Conservation (phyloP, 1,139 yeast species). For the Lodderomyces theae region DNA sequence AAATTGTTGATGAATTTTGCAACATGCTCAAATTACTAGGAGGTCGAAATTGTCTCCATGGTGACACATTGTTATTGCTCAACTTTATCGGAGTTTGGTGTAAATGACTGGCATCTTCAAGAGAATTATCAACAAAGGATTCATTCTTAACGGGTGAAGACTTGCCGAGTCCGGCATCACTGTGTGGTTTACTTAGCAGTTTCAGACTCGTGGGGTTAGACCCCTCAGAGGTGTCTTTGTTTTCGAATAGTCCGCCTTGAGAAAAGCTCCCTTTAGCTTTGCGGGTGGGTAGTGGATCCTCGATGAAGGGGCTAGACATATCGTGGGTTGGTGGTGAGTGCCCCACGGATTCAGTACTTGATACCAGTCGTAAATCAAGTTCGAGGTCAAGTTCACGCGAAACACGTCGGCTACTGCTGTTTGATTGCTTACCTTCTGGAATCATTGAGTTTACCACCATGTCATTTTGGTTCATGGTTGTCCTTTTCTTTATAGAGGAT, state of each 20-base stretch:
- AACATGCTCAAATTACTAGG: not conserved
- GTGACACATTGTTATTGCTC: constrained; percentile 16
- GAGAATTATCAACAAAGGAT: constrained; percentile 1
- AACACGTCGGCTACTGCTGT: not conserved
- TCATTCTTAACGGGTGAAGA: not conserved
- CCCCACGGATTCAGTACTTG: not conserved
- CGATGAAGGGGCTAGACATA: constrained; percentile 32
- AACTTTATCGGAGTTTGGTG: constrained; percentile 5
- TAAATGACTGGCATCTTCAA: not conserved
- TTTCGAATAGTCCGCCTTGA: not conserved
- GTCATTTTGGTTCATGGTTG: not conserved
- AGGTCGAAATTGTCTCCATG: constrained; percentile 36
- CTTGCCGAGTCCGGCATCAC: constrained; percentile 6
- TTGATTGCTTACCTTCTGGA: not conserved
- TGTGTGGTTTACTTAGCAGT: constrained; percentile 2
- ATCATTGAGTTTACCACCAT: not conserved
- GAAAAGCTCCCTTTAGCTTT: not conserved
- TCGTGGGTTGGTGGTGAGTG: constrained; percentile 1
- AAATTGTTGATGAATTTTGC: constrained; percentile 6
- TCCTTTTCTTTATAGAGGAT: too few species aligned
- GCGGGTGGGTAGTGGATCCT: constrained; percentile 19
- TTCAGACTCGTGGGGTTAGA: not conserved
- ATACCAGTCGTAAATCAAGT: not conserved
- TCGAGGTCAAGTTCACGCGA: not conserved
- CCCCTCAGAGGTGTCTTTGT: not conserved